phyloP scores from a whole-genome alignment of 768 basidiomycete genomes.

The Suillus hirtellus region DNA sequence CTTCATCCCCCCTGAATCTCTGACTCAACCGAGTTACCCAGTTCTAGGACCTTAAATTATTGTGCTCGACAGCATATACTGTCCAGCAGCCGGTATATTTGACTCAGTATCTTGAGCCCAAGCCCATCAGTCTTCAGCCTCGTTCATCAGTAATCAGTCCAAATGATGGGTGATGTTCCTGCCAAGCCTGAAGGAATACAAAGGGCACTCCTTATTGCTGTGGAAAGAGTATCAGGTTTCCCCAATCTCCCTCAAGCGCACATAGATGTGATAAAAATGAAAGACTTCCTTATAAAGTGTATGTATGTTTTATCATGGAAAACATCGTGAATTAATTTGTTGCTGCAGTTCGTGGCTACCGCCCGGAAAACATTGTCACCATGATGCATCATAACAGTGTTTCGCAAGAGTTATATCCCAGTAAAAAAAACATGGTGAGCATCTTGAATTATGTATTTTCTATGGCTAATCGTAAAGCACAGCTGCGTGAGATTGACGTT shows the following conservation, averaged over 20 bases:
- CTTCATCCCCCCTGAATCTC: background rate
- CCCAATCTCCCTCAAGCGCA: slow-evolving; percentile 8
- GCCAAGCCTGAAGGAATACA: background rate
- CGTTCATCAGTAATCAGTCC: background rate
- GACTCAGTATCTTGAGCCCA: background rate
- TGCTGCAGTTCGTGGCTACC: slow-evolving; percentile 1
- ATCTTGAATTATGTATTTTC: background rate
- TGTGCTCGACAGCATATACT: background rate
- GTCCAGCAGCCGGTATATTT: background rate
- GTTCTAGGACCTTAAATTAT: background rate
- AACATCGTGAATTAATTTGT: background rate
- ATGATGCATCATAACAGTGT: slow-evolving; percentile 10
- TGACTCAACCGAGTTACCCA: too few species aligned
- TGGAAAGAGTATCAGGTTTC: slow-evolving; percentile 1
- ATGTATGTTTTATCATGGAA: background rate
- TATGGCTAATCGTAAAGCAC: background rate
- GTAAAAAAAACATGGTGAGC: slow-evolving; percentile 8
- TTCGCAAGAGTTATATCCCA: background rate
- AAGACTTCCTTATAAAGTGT: slow-evolving; percentile 3
- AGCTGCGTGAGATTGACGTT: slow-evolving; percentile 11
- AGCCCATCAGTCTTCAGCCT: background rate
- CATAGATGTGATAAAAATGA: slow-evolving; percentile 5
- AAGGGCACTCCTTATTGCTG: slow-evolving; percentile 11
- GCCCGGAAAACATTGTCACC: slow-evolving; percentile 5
- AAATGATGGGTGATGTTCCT: background rate